Base-by-base conservation (phyloP, 805 yeast genomes). In the Nematodospora valgi region DNA sequence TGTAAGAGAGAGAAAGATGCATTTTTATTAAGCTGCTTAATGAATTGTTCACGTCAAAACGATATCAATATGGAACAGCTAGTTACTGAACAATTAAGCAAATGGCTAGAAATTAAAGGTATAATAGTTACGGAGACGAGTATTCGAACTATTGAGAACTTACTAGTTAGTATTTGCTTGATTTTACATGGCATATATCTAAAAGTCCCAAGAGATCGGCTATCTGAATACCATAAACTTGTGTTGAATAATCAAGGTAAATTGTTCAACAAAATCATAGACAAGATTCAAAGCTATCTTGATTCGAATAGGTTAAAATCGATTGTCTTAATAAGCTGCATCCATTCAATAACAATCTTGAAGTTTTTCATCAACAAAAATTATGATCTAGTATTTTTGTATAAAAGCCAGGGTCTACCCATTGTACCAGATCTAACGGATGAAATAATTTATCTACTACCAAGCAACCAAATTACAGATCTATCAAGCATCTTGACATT, bases 151-250 rank as follows among this genome's bases (percentile, higher is more conserved):
- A 54, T 58, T 25, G 68, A 64, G 37, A 48, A 52, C 18, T 29
- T 62, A 6, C 42, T 62, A 2, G 42, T 63, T 12, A 59, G 66
- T 16, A 47, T 62, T 11, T 59, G 49, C 2, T 48, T 64, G 24
- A 46, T 60, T 4, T 35, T 63, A 4, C 44, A 56, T 40, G 46
- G 43, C 32, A 34, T 38, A 11, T 39, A 41, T 38, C 23, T 47
- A 35, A 23, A 40, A 31, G 24, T 36, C 35, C 17, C 41, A 40
- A 27, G 24, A 43, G 40, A 18, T 12, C 47, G 5, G 16, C 23
- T 27, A 22, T 14, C 13, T 6, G 36, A 19, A 7, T 36, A 5
- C 16, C 32, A 36, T 10, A 27, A 20, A 15, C 18, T 27, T 7
- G 27, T 34, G 24, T 35, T n/a, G 20, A 55, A 56, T 28, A 58